A percentile compares a stretch with the other conserved stretches of the same genome.
Evolutionary conservation across 2,329 filamentous ascomycete genomes (phyloP).

Genomic region (Cercospora sp.): DNA sequence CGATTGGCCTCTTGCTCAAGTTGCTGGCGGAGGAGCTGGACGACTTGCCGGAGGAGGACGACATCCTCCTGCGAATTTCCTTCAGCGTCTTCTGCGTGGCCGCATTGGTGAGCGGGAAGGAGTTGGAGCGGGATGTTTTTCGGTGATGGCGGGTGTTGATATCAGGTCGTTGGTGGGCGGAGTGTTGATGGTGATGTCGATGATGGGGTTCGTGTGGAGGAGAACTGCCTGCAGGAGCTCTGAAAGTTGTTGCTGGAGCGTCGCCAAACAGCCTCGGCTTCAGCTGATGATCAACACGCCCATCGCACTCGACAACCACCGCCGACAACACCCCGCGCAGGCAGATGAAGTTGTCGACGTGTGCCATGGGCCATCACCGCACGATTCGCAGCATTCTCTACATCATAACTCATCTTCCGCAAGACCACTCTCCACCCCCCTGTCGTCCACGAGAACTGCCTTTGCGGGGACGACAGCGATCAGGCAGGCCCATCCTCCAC

Average conservation of each 20-base stretch:
- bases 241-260: background rate
- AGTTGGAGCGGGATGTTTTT: background rate
- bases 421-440: background rate
- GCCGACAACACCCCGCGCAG: background rate
- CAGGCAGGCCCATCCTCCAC: background rate
- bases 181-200: background rate
- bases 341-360: constrained; percentile 7
- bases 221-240: background rate
- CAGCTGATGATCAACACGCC: constrained; percentile 12
- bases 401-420: background rate
- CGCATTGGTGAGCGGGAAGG: background rate
- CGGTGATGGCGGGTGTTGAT: background rate
- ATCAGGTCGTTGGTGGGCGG: background rate
- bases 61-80: constrained; percentile 19
- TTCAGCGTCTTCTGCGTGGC: constrained; percentile 11
- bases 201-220: background rate
- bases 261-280: constrained; percentile 10
- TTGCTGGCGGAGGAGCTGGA: constrained; percentile 16
- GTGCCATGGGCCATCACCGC: background rate
- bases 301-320: constrained; percentile 11
- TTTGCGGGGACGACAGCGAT: constrained; percentile 15
- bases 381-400: background rate
- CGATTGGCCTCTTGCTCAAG: constrained; percentile 42
- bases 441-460: background rate
- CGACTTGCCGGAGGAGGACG: constrained; percentile 14